Conservation (phyloP, 1,284 basidiomycete genomes). For the Veloporphyrellus conicus region DNA sequence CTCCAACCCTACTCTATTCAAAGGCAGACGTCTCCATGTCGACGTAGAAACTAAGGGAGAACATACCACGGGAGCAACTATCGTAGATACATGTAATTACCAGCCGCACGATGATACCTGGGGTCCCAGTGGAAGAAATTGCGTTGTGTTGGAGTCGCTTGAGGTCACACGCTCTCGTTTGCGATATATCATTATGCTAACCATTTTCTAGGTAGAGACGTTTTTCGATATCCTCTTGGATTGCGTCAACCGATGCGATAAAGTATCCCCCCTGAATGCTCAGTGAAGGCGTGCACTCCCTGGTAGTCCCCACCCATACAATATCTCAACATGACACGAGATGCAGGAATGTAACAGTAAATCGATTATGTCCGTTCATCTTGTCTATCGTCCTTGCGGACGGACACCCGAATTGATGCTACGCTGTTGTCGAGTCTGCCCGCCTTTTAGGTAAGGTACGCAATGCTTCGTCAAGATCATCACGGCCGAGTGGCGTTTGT, state of each 20-base stretch:
- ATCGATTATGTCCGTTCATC: too few relatives aligned
- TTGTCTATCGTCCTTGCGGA: too few relatives aligned
- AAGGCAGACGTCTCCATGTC: conserved; percentile 57
- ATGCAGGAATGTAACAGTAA: too few relatives aligned
- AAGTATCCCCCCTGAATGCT: conserved; percentile 50
- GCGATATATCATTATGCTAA: neutral
- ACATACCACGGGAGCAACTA: conserved; percentile 67
- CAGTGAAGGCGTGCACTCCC: neutral
- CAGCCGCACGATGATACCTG: conserved; percentile 54
- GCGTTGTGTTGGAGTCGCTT: conserved; percentile 59
- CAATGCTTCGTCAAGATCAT: too few relatives aligned
- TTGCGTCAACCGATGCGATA: conserved; percentile 56
- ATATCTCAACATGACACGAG: too few relatives aligned
- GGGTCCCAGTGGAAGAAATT: conserved; percentile 69
- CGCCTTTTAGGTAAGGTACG: too few relatives aligned
- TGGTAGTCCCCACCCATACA: too few relatives aligned
- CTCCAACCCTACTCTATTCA: conserved; percentile 60
- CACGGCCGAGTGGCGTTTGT: too few relatives aligned
- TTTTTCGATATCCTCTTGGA: conserved; percentile 68
- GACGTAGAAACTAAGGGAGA: conserved; percentile 69
- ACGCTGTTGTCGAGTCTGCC: too few relatives aligned
- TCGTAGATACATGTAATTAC: conserved; percentile 72
- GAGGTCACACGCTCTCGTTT: too few relatives aligned
- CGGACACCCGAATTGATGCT: too few relatives aligned
- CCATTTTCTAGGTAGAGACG: conserved; percentile 44